A percentile compares a stretch with the other conserved stretches of the same genome.
These are phyloP conservation scores for Aspergillus intermedius DNA, from an alignment of 2,329 filamentous ascomycete genomes.

Conservation along the genomic window DNA sequence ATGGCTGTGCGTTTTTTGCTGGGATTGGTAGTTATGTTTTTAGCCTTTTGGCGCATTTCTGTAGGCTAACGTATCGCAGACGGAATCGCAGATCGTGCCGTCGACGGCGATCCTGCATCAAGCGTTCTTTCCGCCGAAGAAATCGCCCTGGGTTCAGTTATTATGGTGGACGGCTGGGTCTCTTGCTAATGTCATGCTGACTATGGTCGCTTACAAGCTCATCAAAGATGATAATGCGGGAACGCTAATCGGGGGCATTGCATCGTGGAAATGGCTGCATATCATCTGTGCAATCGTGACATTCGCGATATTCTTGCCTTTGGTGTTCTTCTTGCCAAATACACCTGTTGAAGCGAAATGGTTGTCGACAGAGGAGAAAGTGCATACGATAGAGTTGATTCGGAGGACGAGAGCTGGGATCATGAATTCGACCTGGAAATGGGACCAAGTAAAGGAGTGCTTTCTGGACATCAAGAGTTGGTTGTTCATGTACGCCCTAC, in stretches of 20 bases:
- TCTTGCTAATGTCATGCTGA: constrained; percentile 22
- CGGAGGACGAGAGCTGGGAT: constrained; percentile 4
- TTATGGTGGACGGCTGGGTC: constrained; percentile 24
- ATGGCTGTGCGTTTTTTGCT: constrained; percentile 6
- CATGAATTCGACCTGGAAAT: constrained; percentile 4
- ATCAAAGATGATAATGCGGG: constrained; percentile 6
- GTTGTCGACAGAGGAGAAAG: constrained; percentile 6
- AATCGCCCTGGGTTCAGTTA: constrained; percentile 23
- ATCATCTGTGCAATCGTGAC: constrained; percentile 5
- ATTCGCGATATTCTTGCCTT: constrained; percentile 4
- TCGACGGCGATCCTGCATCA: constrained; percentile 24
- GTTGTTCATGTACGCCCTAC: constrained; percentile 5
- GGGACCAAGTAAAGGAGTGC: constrained; percentile 4
- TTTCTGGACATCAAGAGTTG: constrained; percentile 5
- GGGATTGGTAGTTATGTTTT: constrained; percentile 2
- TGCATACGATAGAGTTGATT: constrained; percentile 7
- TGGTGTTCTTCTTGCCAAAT: constrained; percentile 5
- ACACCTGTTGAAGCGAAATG: constrained; percentile 5
- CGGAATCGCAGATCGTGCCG: constrained; percentile 21
- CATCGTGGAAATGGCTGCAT: constrained; percentile 8
- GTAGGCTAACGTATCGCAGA: constrained; percentile 6
- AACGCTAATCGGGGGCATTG: constrained; percentile 2
- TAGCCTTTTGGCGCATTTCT: not conserved
- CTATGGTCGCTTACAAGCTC: constrained; percentile 23
- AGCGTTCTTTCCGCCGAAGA: constrained; percentile 22